These are phyloP conservation scores for Esteya vermicola DNA, from an alignment of 2,329 filamentous ascomycete genomes.

Conservation along the genomic window DNA sequence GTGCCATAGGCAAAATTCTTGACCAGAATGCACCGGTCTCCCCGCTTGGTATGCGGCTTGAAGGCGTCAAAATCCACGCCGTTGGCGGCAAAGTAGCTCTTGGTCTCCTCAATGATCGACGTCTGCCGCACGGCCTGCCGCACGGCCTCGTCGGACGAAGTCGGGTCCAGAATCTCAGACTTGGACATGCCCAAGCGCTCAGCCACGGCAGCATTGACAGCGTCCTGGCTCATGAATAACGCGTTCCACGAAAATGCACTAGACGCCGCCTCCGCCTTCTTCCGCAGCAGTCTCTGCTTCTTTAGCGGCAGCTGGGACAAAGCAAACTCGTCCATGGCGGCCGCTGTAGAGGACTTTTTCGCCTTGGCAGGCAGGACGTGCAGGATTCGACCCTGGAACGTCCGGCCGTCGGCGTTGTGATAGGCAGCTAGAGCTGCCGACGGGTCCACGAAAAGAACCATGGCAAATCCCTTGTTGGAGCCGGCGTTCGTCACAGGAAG, in stretches of 20 bases:
- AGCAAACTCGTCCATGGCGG: conserved; percentile 63
- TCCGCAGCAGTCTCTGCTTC: conserved; percentile 82
- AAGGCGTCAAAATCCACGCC: conserved; percentile 89
- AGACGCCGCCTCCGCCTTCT: conserved; percentile 65
- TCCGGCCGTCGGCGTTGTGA: conserved; percentile 63
- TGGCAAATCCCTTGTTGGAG: conserved; percentile 77
- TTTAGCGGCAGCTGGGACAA: conserved; percentile 87
- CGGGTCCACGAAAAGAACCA: conserved; percentile 63
- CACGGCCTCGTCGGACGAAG: conserved; percentile 82
- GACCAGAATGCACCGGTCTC: conserved; percentile 75
- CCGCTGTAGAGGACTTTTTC: conserved; percentile 44
- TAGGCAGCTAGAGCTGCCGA: conserved; percentile 67
- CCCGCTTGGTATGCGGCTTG: conserved; percentile 60
- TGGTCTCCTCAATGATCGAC: conserved; percentile 86
- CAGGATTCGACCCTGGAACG: conserved; percentile 83
- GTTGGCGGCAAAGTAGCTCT: conserved; percentile 74
- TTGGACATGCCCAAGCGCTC: conserved; percentile 80
- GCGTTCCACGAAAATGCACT: conserved; percentile 94
- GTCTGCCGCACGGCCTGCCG: conserved; percentile 94
- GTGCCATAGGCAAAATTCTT: conserved; percentile 91
- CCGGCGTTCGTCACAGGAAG: conserved; percentile 62
- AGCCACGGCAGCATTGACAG: conserved; percentile 81
- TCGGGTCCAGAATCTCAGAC: conserved; percentile 86
- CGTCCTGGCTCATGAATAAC: conserved; percentile 97
- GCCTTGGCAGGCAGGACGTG: conserved; percentile 77